Base-by-base conservation (phyloP, 140 eudicot genomes). In the Bidens hawaiensis region DNA sequence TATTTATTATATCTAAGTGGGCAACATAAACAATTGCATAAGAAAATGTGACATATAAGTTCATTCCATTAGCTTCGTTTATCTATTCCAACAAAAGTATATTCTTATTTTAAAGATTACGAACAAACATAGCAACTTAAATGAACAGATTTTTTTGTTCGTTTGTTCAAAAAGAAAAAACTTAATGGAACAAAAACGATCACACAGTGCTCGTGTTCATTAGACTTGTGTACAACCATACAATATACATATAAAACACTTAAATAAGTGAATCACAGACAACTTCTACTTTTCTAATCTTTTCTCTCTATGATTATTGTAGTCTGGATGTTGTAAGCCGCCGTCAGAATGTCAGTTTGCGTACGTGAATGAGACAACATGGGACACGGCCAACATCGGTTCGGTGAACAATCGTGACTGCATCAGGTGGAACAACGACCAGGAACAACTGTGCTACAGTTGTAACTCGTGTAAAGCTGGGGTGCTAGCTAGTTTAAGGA, bases 291-390 rank as follows among this genome's bases (percentile, higher is more conserved):
- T 23, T 11, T 52, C 18, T n/a, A 0, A 52, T 52, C 6, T 28
- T 27, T 30, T 48, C n/a, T 18, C 8, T n/a, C 21, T 7, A 1
- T 48, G 4, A 22, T 66, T 14, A 6, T 58, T 82, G 60, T 28
- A 93, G 99, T 93, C 99, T 1, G 99, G 96, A 30, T 93, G 99
- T 56, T 93, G 99, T 76, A 93, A 93, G 64, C 99, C 99, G 1
- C 99, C 90, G 5, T 69, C 90, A 5, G 90, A 84, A 46, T 93
- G 99, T 26, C 96, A 95, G 5, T 93, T 52, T 60, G 5, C 51
- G 5, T 93, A 93, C 15, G 50, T 33, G 41, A 93, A 93, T 58
- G 99, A 93, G 77, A 88, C 96, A 1, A 14, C 69, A 5, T 93
- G 99, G 99, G 75, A n/a, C 54, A 10, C 78, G 0, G 81, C 67